Evolutionary conservation across 805 yeast species (phyloP), one percentile per base, ranked within the genome.

Genomic region (Saccharomycopsis sp.): DNA sequence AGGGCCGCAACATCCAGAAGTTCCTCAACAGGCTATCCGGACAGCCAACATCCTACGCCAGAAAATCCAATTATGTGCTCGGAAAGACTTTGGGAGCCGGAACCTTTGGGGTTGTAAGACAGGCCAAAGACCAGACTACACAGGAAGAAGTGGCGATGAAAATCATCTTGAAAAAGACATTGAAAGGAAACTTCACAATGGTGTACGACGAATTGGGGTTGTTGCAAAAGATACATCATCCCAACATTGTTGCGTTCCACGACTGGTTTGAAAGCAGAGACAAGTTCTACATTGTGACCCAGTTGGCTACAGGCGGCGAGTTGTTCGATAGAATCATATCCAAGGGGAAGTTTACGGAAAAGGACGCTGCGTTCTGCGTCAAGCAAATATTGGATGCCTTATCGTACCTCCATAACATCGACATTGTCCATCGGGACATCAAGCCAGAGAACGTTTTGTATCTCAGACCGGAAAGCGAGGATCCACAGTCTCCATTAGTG

Each of bases 271-370:
- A 92, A 73, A 82, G 90, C 29, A 87, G 82, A 70, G 97, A 91
- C 65, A 92, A 92, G 73, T 91, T 89, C 71, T 92, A 89, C 68
- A 86, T 92, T 59, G 97, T 90, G 18, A 92, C 97, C 1, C 97
- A 92, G 70, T 75, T 92, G 67, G 97, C 97, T 23, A 86, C 91
- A 1, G 99, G 99, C 34, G 99, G 99, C 54, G 99, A 92, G 70
- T 74, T 92, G 58, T 92, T 92, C 68, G 97, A 91, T 62, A 75
- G 97, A 56, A 90, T 92, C 62, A 79, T 91, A 47, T 75, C 82
- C 53, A 76, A 84, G 65, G 97, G 97, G 14, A 79, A 84, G 57
- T 92, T 90, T 71, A 89, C 97, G 3, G 99, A 92, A 70, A 77
- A 77, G 61, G 97, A 91, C 69, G 98, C 97, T 1, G 84, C 88